Percentiles rank a stretch among this genome's conserved stretches.
Evolutionary conservation across 2,329 filamentous ascomycete genomes (phyloP).

Genomic region (Orbilia javanica): DNA sequence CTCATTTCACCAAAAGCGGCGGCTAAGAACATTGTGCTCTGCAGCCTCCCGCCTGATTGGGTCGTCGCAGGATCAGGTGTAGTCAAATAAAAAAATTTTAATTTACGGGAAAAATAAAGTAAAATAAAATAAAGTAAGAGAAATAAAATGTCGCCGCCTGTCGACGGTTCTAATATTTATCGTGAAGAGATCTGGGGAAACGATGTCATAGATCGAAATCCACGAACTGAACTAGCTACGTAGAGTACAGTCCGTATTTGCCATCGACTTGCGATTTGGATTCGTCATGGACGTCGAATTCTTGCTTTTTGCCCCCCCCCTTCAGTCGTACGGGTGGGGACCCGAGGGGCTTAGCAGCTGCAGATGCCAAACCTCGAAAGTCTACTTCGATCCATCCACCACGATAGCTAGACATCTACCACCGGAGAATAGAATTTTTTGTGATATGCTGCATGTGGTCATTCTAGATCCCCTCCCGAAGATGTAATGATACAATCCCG

Average conservation of each 20-base stretch:
- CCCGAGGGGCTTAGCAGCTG: slow-evolving; percentile 35
- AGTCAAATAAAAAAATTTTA: background rate
- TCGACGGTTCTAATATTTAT: background rate
- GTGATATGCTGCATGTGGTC: slow-evolving; percentile 4
- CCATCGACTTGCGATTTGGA: slow-evolving; percentile 32
- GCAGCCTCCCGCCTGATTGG: slow-evolving; percentile 15
- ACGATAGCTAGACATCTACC: slow-evolving; percentile 40
- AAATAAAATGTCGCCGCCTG: background rate
- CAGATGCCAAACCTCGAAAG: slow-evolving; percentile 23
- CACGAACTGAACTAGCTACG: background rate
- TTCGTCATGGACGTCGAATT: slow-evolving; percentile 37
- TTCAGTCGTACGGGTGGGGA: slow-evolving; percentile 5
- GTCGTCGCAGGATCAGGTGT: background rate
- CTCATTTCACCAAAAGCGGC: slow-evolving; percentile 54
- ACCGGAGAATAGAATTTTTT: slow-evolving; percentile 16
- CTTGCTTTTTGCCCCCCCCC: slow-evolving; percentile 23
- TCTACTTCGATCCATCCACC: background rate
- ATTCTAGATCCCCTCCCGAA: background rate
- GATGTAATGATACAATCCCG: slow-evolving; percentile 31
- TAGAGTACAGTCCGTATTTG: slow-evolving; percentile 9
- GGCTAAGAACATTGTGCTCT: slow-evolving; percentile 27
- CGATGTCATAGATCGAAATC: background rate
- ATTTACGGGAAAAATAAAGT: slow-evolving; percentile 2
- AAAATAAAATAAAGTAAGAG: too few species aligned
- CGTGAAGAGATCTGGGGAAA: background rate